Evolutionary conservation across 371 early-diverging fungal species (phyloP).

Genomic region (Neoconidiobolus thromboides): DNA sequence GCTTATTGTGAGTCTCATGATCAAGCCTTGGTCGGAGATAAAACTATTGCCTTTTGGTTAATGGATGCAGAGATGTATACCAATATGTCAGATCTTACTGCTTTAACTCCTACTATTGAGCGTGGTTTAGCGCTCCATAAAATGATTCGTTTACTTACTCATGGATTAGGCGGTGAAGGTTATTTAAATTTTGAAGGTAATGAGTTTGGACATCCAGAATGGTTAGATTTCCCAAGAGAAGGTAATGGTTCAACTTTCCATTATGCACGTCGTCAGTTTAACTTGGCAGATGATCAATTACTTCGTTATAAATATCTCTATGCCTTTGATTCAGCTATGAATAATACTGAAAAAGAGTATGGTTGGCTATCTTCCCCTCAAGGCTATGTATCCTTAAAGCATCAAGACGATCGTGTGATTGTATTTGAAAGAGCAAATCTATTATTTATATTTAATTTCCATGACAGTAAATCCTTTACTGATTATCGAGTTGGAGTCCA

Average conservation of each 20-base stretch:
- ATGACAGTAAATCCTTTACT: slow-evolving; percentile 59
- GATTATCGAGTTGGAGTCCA: slow-evolving; percentile 73
- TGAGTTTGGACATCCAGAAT: slow-evolving; percentile 96
- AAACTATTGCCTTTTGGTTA: slow-evolving; percentile 92
- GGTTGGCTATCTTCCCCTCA: slow-evolving; percentile 50
- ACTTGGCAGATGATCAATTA: slow-evolving; percentile 62
- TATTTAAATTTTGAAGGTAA: slow-evolving; percentile 93
- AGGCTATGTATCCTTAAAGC: slow-evolving; percentile 67
- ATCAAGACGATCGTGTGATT: slow-evolving; percentile 80
- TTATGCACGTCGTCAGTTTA: slow-evolving; percentile 88
- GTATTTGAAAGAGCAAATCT: slow-evolving; percentile 79
- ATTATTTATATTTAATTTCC: slow-evolving; percentile 86
- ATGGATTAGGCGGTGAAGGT: slow-evolving; percentile 83
- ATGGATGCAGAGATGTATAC: slow-evolving; percentile 98
- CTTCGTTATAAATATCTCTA: slow-evolving; percentile 83
- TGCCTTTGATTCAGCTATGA: slow-evolving; percentile 75
- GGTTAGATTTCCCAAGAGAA: slow-evolving; percentile 92
- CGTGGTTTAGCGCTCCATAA: slow-evolving; percentile 89
- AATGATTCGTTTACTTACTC: slow-evolving; percentile 80
- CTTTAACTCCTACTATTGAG: slow-evolving; percentile 73
- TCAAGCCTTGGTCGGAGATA: slow-evolving; percentile 94
- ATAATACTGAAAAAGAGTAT: slow-evolving; percentile 39
- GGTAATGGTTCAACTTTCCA: slow-evolving; percentile 85
- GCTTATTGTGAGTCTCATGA: slow-evolving; percentile 91
- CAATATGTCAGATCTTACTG: slow-evolving; percentile 68